Evolutionary conservation across 2,329 filamentous ascomycete genomes (phyloP).

Genomic region (Endoconidiophora laricicola): DNA sequence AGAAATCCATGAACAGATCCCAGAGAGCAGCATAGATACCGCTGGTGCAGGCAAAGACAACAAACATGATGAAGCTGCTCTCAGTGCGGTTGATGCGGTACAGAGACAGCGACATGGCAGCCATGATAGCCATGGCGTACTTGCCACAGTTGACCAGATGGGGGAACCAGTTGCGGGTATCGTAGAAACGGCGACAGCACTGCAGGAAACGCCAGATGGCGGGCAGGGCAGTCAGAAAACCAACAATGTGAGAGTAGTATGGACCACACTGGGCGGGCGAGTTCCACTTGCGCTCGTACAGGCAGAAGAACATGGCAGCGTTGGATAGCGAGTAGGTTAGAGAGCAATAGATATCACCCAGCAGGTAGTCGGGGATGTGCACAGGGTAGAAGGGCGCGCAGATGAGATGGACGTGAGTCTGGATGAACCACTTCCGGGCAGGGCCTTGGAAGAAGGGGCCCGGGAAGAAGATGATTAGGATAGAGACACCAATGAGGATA

Average conservation of each 20-base stretch:
- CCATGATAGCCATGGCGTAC: conserved; percentile 69
- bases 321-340: conserved; percentile 66
- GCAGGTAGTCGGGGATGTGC: conserved; percentile 92
- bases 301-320: conserved; percentile 81
- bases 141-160: conserved; percentile 88
- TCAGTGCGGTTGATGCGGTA: conserved; percentile 56
- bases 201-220: conserved; percentile 83
- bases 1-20: conserved; percentile 96
- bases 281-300: conserved; percentile 68
- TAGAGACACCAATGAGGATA: conserved; percentile 53
- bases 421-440: conserved; percentile 71
- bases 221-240: conserved; percentile 70
- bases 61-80: conserved; percentile 51
- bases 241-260: conserved; percentile 61
- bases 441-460: conserved; percentile 56
- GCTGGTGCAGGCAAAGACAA: conserved; percentile 68
- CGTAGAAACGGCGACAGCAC: conserved; percentile 74
- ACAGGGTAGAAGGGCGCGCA: conserved; percentile 80
- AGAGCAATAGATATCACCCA: conserved; percentile 96
- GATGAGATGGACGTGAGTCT: conserved; percentile 76
- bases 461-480: conserved; percentile 59
- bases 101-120: conserved; percentile 61
- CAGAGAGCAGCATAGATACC: conserved; percentile 70
- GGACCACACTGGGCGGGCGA: conserved; percentile 70
- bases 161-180: conserved; percentile 76